Evolutionary conservation across 164 flowering plant species (phyloP).

Genomic region (Vitis vinifera): ASM3070453v1 NC_081821.1:4315001-4315500

Average conservation of each 20-base stretch:
- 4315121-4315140: too few species aligned
- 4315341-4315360: conserved; percentile 95
- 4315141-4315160: not conserved
- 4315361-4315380: conserved; percentile 90
- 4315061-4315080: too few species aligned
- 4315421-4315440: conserved; percentile 50
- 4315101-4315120: too few species aligned
- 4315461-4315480: not conserved
- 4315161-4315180: not conserved
- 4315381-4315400: conserved; percentile 70
- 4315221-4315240: conserved; percentile 84
- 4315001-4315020: too few species aligned
- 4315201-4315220: conserved; percentile 53
- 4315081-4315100: too few species aligned
- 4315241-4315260: conserved; percentile 96
- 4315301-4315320: conserved; percentile 97
- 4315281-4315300: conserved; percentile 81
- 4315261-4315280: conserved; percentile 69
- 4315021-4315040: too few species aligned
- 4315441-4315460: not conserved
- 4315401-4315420: conserved; percentile 83
- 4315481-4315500: not conserved
- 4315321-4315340: conserved; percentile 98
- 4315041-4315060: too few species aligned
- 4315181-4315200: not conserved